Percentiles rank a stretch among this genome's conserved stretches.
These are phyloP conservation scores for Phlyctochytrium planicorne DNA, from an alignment of 192 early-diverging fungal species.

Conservation along the genomic window DNA sequence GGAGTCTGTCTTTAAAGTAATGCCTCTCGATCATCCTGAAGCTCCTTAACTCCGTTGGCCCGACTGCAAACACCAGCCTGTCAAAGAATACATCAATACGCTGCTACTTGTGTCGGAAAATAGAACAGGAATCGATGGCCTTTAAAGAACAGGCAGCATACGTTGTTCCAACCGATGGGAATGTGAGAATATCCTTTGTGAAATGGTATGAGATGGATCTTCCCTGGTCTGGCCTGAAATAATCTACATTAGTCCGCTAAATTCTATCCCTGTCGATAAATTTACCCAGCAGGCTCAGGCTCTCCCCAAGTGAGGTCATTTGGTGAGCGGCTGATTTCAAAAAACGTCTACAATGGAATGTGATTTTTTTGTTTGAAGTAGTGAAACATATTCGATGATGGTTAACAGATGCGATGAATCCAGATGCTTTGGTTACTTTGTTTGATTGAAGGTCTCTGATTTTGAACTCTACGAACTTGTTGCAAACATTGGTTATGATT, in stretches of 20 bases:
- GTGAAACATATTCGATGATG: background rate
- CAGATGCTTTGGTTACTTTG: slow-evolving; percentile 19
- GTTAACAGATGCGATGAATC: background rate
- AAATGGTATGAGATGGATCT: background rate
- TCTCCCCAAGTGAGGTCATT: slow-evolving; percentile 35
- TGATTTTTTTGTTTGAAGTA: too few relatives aligned
- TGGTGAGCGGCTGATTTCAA: slow-evolving; percentile 44
- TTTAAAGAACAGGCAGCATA: background rate
- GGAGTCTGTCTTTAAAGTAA: slow-evolving; percentile 42
- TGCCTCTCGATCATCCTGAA: slow-evolving; percentile 51
- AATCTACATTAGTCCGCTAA: slow-evolving; percentile 22
- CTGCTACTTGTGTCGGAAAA: slow-evolving; percentile 13
- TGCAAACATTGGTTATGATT: background rate
- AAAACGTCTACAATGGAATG: slow-evolving; percentile 28
- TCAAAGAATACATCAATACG: slow-evolving; percentile 9
- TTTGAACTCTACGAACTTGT: slow-evolving; percentile 51
- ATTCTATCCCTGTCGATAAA: slow-evolving; percentile 23
- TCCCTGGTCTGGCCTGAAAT: slow-evolving; percentile 14
- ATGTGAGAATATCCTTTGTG: slow-evolving; percentile 6
- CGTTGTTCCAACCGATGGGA: background rate
- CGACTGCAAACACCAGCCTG: slow-evolving; percentile 54
- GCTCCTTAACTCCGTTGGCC: slow-evolving; percentile 37
- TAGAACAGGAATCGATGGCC: background rate
- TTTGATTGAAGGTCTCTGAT: slow-evolving; percentile 45
- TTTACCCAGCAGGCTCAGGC: slow-evolving; percentile 10